Conservation (phyloP, 768 basidiomycete species). For the Suillus fuscotomentosus region DNA sequence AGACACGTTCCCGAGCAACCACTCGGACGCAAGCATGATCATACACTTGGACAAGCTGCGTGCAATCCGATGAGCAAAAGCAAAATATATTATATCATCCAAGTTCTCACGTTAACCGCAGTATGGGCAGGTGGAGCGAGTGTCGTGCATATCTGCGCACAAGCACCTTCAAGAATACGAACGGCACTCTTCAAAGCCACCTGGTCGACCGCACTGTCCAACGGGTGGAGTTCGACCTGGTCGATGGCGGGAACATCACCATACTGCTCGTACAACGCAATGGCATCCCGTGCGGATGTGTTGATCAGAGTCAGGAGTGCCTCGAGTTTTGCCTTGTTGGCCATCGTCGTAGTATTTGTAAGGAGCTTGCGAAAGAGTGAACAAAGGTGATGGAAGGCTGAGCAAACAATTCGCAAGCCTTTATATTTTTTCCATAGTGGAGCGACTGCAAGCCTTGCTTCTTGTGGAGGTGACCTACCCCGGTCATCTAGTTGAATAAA, state of each 20-base stretch:
- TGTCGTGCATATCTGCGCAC: too few relatives aligned
- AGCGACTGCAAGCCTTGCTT: neutral
- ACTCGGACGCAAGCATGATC: slow-evolving; percentile 29
- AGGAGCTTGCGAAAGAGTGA: neutral
- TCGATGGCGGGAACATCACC: slow-evolving; percentile 34
- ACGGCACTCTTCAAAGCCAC: too few relatives aligned
- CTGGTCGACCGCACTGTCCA: slow-evolving; percentile 22
- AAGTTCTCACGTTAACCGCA: slow-evolving; percentile 28
- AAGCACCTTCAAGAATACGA: too few relatives aligned
- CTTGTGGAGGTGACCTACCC: neutral
- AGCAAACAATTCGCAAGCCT: neutral
- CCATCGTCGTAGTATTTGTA: neutral
- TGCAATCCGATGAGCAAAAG: neutral
- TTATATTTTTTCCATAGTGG: slow-evolving; percentile 1
- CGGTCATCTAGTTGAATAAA: neutral
- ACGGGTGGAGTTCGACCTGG: slow-evolving; percentile 29
- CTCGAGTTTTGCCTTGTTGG: slow-evolving; percentile 21
- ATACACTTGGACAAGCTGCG: slow-evolving; percentile 23
- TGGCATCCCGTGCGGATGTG: slow-evolving; percentile 29
- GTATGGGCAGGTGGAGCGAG: slow-evolving; percentile 29
- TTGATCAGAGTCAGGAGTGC: slow-evolving; percentile 30
- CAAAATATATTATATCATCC: neutral
- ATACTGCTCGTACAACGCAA: slow-evolving; percentile 30
- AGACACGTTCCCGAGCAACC: slow-evolving; percentile 26
- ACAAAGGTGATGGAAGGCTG: neutral